phyloP scores from a whole-genome alignment of 768 basidiomycete species.

The Tulasnella sp. region DNA sequence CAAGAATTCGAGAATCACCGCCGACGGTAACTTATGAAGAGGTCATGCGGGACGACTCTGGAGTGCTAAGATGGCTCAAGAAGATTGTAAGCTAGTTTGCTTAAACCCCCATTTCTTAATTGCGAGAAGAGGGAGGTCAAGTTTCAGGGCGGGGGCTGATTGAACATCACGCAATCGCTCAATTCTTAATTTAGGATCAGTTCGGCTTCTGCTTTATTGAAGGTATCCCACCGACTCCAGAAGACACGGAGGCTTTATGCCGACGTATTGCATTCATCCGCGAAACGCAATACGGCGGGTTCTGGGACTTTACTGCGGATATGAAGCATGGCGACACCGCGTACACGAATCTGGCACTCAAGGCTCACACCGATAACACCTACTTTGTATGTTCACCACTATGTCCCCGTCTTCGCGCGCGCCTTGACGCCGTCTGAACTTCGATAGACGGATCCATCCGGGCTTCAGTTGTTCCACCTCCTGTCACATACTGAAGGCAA shows the following conservation, averaged over 20 bases:
- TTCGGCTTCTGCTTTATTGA: conserved; percentile 90
- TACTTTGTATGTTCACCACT: conserved; percentile 61
- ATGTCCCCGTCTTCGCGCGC: background rate
- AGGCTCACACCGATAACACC: conserved; percentile 79
- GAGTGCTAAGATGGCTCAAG: conserved; percentile 78
- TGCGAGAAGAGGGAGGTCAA: background rate
- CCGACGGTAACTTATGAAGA: conserved; percentile 75
- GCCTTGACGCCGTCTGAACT: background rate
- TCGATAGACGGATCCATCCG: conserved; percentile 85
- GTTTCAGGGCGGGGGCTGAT: background rate
- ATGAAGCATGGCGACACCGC: conserved; percentile 91
- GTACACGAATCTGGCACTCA: conserved; percentile 85
- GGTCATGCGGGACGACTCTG: conserved; percentile 69
- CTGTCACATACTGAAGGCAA: conserved; percentile 78
- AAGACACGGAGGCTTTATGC: conserved; percentile 80
- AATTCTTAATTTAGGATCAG: conserved; percentile 56
- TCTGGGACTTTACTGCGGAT: conserved; percentile 97
- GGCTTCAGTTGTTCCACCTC: conserved; percentile 95
- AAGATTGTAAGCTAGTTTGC: conserved; percentile 62
- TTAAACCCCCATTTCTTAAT: background rate
- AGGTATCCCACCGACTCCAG: conserved; percentile 76
- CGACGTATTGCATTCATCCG: conserved; percentile 83
- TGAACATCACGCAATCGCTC: conserved; percentile 16
- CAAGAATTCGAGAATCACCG: conserved; percentile 70
- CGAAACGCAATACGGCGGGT: conserved; percentile 88